Percentiles rank a stretch among this genome's conserved stretches.
Evolutionary conservation across 345 rosid genomes (phyloP).

Genomic region (Gossypium ekmanianum): DNA sequence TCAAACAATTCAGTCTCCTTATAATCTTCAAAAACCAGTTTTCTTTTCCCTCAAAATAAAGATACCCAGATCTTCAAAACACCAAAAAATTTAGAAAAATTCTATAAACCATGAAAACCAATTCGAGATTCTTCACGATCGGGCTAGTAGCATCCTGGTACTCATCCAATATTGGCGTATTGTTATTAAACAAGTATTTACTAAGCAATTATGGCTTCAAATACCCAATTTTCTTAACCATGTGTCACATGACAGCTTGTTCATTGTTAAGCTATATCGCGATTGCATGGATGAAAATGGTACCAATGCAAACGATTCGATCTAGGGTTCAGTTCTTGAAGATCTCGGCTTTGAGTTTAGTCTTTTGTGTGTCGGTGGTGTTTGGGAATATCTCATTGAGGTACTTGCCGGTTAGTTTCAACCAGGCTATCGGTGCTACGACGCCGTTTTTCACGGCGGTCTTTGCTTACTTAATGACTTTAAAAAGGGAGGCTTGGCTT

Average conservation of each 20-base stretch:
- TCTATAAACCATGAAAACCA: constrained; percentile 34
- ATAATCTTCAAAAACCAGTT: neutral
- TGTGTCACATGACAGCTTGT: constrained; percentile 99
- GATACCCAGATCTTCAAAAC: neutral
- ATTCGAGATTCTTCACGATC: constrained; percentile 63
- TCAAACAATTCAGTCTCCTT: neutral
- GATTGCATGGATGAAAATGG: constrained; percentile 20
- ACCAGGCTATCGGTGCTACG: constrained; percentile 95
- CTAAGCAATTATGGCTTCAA: constrained; percentile 94
- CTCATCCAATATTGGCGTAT: constrained; percentile 78
- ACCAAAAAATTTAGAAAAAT: neutral
- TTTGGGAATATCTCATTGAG: constrained; percentile 85
- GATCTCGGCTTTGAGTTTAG: constrained; percentile 1
- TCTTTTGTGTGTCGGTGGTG: constrained; percentile 81
- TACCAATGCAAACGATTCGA: neutral
- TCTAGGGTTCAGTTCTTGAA: neutral
- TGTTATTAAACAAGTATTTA: constrained; percentile 59
- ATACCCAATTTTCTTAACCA: constrained; percentile 95
- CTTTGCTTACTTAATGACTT: neutral
- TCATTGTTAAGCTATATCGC: constrained; percentile 84
- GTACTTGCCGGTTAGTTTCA: constrained; percentile 84
- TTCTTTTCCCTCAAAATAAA: neutral
- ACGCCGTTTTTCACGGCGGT: constrained; percentile 44
- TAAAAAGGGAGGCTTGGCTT: constrained; percentile 3
- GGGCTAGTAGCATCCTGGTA: constrained; percentile 92